Conservation (phyloP, 805 yeast species). For the Candida montana region DNA sequence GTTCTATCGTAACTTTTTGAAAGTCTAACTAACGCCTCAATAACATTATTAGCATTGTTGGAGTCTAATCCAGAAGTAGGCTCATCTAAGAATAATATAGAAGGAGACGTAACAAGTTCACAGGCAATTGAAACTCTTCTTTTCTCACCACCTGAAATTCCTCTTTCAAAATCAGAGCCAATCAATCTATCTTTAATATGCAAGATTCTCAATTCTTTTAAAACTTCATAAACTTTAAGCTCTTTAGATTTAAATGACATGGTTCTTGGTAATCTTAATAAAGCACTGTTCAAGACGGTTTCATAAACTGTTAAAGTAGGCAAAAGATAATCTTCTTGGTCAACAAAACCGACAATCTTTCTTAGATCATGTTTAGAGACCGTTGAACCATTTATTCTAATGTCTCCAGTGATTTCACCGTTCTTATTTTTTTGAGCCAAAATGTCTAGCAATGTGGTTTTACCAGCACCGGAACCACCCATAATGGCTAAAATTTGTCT, state of each 20-base stretch:
- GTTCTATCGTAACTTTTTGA: conserved; percentile 83
- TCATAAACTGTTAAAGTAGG: conserved; percentile 96
- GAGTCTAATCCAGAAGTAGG: conserved; percentile 96
- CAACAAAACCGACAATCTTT: conserved; percentile 86
- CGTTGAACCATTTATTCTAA: conserved; percentile 69
- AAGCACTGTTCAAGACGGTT: conserved; percentile 88
- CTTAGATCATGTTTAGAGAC: conserved; percentile 40
- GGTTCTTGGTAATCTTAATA: conserved; percentile 74
- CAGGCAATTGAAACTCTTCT: conserved; percentile 91
- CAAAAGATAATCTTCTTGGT: conserved; percentile 86
- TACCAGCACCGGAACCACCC: conserved; percentile 99
- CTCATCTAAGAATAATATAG: conserved; percentile 78
- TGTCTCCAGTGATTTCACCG: conserved; percentile 62
- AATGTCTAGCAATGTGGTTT: conserved; percentile 88
- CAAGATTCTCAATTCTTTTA: conserved; percentile 78
- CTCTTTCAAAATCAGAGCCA: conserved; percentile 86
- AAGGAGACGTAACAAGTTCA: conserved; percentile 85
- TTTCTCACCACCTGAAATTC: conserved; percentile 91
- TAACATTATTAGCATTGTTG: conserved; percentile 85
- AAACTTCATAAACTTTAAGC: conserved; percentile 75
- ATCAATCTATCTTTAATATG: conserved; percentile 79
- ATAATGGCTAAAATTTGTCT: conserved; percentile 90
- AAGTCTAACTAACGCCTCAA: conserved; percentile 75
- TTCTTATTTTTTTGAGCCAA: conserved; percentile 82
- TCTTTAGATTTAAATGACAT: conserved; percentile 75